Evolutionary conservation across 2,329 filamentous ascomycete species (phyloP).

Genomic region (Chalaropsis thielavioides): DNA sequence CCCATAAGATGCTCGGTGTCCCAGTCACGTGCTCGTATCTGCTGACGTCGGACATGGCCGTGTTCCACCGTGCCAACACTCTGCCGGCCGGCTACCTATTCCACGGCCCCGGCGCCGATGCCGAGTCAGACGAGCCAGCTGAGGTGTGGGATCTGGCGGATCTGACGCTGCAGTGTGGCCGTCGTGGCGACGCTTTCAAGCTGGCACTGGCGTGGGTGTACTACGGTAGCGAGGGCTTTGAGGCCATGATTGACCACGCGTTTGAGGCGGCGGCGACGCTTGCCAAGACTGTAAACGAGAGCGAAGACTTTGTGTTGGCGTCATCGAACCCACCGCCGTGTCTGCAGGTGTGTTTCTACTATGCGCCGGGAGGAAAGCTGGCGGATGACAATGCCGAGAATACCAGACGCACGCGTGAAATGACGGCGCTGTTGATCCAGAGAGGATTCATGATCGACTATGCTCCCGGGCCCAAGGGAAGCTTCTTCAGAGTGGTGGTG

Average conservation of each 20-base stretch:
- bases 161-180: constrained; percentile 82
- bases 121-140: constrained; percentile 27
- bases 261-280: constrained; percentile 59
- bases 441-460: constrained; percentile 48
- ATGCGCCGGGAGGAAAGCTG: constrained; percentile 35
- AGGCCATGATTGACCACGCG: constrained; percentile 52
- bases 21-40: constrained; percentile 87
- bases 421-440: constrained; percentile 34
- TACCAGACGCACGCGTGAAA: constrained; percentile 34
- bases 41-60: constrained; percentile 56
- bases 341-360: constrained; percentile 91
- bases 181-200: constrained; percentile 73
- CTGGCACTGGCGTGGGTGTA: constrained; percentile 81
- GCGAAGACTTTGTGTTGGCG: constrained; percentile 53
- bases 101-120: constrained; percentile 35
- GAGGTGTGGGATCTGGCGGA: constrained; percentile 85
- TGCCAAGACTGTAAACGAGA: constrained; percentile 40
- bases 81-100: constrained; percentile 78
- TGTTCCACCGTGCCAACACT: constrained; percentile 74
- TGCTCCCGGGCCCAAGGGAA: constrained; percentile 40
- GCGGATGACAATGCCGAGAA: constrained; percentile 30
- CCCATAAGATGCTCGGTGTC: constrained; percentile 93
- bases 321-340: constrained; percentile 68
- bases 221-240: constrained; percentile 66
- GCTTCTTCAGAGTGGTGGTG: constrained; percentile 46